Evolutionary conservation across 1,139 yeast genomes (phyloP).

Genomic region (Pneumocystis canis): DNA sequence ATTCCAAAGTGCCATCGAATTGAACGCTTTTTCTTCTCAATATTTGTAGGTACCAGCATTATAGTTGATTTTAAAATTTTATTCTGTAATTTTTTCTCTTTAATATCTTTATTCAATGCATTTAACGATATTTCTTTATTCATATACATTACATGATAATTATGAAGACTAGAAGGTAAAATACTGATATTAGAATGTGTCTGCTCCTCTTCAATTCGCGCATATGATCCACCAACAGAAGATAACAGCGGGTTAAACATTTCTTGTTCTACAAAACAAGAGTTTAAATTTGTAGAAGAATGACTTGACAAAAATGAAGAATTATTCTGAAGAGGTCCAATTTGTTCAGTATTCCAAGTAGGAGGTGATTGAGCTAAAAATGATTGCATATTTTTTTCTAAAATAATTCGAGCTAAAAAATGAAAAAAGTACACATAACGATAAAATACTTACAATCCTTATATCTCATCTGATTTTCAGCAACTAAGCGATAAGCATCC

Average conservation of each 20-base stretch:
- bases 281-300: background rate
- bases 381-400: conserved; percentile 10
- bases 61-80: background rate
- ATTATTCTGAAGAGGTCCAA: conserved; percentile 35
- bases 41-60: background rate
- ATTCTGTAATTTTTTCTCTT: background rate
- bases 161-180: background rate
- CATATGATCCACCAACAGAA: background rate
- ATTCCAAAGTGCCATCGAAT: conserved; percentile 99
- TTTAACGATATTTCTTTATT: background rate
- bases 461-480: conserved; percentile 50
- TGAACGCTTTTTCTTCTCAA: conserved; percentile 14
- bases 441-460: conserved; percentile 24
- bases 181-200: background rate
- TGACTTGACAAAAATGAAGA: background rate
- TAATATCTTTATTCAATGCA: background rate
- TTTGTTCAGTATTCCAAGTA: conserved; percentile 34
- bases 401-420: conserved; percentile 1
- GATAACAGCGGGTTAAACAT: background rate
- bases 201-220: background rate
- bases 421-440: conserved; percentile 24
- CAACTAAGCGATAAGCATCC: conserved; percentile 80
- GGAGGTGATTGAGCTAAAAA: conserved; percentile 18
- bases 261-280: background rate
- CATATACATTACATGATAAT: conserved; percentile 1